Percentiles rank a stretch among this genome's conserved stretches.
Evolutionary conservation across 1,139 yeast species (phyloP).

Genomic region (Saccharomycopsis hybrid): DNA sequence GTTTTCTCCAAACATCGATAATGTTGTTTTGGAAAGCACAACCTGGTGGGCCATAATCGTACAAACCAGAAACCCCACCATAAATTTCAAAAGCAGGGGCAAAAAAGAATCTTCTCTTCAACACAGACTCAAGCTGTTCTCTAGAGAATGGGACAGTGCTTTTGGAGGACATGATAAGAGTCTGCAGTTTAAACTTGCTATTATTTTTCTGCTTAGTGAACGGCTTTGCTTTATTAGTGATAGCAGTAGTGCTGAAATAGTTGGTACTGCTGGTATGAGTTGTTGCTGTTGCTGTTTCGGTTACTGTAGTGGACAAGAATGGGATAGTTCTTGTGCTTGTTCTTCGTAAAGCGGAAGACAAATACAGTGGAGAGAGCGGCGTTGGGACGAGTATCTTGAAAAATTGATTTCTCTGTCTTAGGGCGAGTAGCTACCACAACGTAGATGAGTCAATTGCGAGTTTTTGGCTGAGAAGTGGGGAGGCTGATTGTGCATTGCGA

Average conservation of each 20-base stretch:
- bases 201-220: background rate
- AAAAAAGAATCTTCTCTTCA: conserved; percentile 92
- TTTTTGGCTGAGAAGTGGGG: no score
- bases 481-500: no score
- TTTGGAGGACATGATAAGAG: conserved; percentile 16
- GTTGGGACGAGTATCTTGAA: no score
- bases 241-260: background rate
- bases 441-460: no score
- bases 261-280: no score
- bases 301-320: no score
- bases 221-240: background rate
- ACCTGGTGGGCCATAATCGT: conserved; percentile 99
- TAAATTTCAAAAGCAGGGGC: conserved; percentile 97
- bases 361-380: no score
- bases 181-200: background rate
- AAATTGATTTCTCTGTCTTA: no score
- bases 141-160: conserved; percentile 54
- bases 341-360: no score
- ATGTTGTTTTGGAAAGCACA: conserved; percentile 97
- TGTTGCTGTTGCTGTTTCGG: no score
- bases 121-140: conserved; percentile 81
- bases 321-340: no score
- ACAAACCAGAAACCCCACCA: conserved; percentile 97
- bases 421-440: no score
- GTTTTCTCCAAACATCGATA: conserved; percentile 95